phyloP scores from a whole-genome alignment of 208 protist genomes.

The Crithidia thermophila region DNA sequence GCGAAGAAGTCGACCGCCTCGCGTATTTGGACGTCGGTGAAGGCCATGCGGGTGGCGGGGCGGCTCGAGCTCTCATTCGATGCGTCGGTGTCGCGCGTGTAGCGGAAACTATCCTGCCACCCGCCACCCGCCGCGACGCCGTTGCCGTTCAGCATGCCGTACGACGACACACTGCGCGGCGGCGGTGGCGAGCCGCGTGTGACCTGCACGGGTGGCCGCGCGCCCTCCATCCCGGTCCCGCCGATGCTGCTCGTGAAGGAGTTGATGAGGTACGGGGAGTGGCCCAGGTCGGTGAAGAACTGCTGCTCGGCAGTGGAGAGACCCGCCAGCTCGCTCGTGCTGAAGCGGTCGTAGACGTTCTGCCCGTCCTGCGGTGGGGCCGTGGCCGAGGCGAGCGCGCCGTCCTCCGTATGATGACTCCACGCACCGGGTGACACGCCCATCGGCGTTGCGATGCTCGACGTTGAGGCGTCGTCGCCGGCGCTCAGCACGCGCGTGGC shows the following conservation, averaged over 20 bases:
- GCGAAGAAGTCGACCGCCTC: conserved; percentile 33
- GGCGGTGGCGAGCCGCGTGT: neutral
- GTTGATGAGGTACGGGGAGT: conserved; percentile 3
- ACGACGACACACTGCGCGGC: neutral
- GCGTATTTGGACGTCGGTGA: conserved; percentile 14
- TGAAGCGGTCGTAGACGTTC: conserved; percentile 29
- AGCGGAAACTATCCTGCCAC: conserved; percentile 18
- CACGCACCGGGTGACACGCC: conserved; percentile 12
- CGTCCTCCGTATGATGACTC: conserved; percentile 16
- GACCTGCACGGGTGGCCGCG: conserved; percentile 14
- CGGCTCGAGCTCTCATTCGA: conserved; percentile 3
- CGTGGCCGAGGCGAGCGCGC: conserved; percentile 1
- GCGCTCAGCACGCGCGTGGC: conserved; percentile 20
- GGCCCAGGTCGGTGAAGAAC: conserved; percentile 24
- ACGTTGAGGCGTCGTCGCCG: conserved; percentile 13
- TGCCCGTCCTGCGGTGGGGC: neutral
- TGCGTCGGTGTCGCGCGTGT: conserved; percentile 9
- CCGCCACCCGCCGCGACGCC: neutral
- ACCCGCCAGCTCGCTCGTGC: conserved; percentile 33
- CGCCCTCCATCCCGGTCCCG: conserved; percentile 15
- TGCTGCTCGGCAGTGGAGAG: conserved; percentile 35
- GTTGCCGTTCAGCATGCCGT: neutral
- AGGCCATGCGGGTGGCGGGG: conserved; percentile 13
- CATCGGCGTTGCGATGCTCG: conserved; percentile 16
- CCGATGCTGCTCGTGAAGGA: conserved; percentile 17